Evolutionary conservation across 495 filamentous ascomycete species (phyloP).

Genomic region (Saxophila tyrrhenica): DNA sequence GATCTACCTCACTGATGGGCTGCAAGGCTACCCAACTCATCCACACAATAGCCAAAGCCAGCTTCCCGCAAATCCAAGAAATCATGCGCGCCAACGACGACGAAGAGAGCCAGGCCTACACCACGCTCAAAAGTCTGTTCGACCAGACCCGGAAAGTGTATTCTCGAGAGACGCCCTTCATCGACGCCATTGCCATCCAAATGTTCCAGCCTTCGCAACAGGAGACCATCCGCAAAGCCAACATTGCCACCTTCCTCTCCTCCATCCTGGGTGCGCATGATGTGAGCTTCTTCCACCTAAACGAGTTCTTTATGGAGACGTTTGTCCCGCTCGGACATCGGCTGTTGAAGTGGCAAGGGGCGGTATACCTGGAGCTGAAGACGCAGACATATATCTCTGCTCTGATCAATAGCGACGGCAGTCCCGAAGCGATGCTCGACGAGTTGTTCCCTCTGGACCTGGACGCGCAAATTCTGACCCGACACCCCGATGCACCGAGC

Average conservation of each 20-base stretch:
- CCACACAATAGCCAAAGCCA: conserved; percentile 54
- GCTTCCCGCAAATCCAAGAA: conserved; percentile 59
- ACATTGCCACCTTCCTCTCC: conserved; percentile 73
- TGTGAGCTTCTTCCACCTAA: conserved; percentile 69
- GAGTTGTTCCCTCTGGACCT: conserved; percentile 63
- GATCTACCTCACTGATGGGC: neutral
- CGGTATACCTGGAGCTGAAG: conserved; percentile 71
- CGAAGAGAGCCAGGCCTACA: conserved; percentile 70
- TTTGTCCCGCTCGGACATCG: conserved; percentile 69
- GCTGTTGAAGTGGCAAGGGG: conserved; percentile 57
- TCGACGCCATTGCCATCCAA: conserved; percentile 60
- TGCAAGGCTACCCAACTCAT: conserved; percentile 59
- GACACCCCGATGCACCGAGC: conserved; percentile 52
- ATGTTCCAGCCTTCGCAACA: conserved; percentile 33
- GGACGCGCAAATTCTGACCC: conserved; percentile 49
- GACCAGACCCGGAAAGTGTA: conserved; percentile 72
- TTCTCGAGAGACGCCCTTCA: conserved; percentile 55
- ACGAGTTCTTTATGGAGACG: conserved; percentile 72
- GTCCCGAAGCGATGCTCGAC: conserved; percentile 56
- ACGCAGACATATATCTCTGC: conserved; percentile 75
- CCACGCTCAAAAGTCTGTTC: conserved; percentile 66
- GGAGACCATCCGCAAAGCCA: conserved; percentile 72
- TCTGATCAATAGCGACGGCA: conserved; percentile 43
- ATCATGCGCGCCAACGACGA: conserved; percentile 63
- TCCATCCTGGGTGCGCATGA: conserved; percentile 70